Percentiles rank a stretch among this genome's conserved stretches.
Conservation (phyloP, 441 rosid genomes). For the Adansonia rubrostipa region DNA sequence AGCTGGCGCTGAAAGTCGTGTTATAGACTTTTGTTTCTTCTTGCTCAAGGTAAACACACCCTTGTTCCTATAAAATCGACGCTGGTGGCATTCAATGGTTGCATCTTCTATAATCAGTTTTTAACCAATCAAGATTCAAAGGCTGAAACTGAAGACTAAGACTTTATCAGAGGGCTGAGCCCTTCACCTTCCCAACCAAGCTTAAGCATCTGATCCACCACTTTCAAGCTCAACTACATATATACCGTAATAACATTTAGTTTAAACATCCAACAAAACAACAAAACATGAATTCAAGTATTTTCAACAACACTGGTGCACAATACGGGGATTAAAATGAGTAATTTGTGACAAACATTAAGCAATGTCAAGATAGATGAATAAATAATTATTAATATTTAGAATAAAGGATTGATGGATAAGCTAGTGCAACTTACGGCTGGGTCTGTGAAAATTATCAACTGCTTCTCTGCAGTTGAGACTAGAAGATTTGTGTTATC, state of each 20-base stretch:
- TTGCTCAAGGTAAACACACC: conserved; percentile 23
- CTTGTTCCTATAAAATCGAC: conserved; percentile 17
- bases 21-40: conserved; percentile 22
- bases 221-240: conserved; percentile 91
- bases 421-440: conserved; percentile 62
- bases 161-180: conserved; percentile 70
- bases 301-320: too few species aligned
- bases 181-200: conserved; percentile 99
- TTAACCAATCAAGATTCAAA: conserved; percentile 28
- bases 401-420: not conserved
- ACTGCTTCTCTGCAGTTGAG: conserved; percentile 89
- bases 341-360: not conserved
- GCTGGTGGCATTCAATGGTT: conserved; percentile 14
- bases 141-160: conserved; percentile 36
- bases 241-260: conserved; percentile 10
- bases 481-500: conserved; percentile 93
- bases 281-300: not conserved
- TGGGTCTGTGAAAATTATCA: conserved; percentile 95
- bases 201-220: conserved; percentile 96
- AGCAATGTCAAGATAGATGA: conserved; percentile 11
- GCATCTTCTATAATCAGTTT: conserved; percentile 30
- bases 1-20: conserved; percentile 22
- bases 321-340: not conserved
- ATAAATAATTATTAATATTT: not conserved
- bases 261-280: conserved; percentile 16